Conservation (phyloP, 345 rosid genomes). For the Melaleuca quinquenervia region DNA sequence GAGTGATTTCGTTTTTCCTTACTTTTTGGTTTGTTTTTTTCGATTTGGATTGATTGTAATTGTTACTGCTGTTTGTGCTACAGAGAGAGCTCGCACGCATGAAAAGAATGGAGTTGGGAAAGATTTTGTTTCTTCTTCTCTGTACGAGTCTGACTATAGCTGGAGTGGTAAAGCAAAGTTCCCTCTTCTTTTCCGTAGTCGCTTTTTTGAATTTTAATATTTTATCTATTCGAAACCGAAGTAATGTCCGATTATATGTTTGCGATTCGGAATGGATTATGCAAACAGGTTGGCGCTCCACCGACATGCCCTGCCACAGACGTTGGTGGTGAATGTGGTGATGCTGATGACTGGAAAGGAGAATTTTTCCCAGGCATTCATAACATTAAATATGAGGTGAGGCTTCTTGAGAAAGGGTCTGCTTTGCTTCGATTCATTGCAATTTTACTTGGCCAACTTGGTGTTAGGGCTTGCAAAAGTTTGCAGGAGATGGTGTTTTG, state of each 20-base stretch:
- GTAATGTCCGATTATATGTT: neutral
- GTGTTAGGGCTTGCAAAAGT: neutral
- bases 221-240: neutral
- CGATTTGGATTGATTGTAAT: neutral
- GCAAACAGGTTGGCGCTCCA: slow-evolving; percentile 42
- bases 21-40: too few relatives aligned
- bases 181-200: neutral
- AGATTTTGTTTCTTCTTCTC: neutral
- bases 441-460: neutral
- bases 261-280: neutral
- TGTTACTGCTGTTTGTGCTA: neutral
- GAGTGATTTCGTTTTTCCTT: neutral
- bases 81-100: neutral
- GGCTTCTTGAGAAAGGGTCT: neutral
- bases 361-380: slow-evolving; percentile 86
- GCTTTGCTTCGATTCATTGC: neutral
- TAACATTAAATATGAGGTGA: slow-evolving; percentile 76
- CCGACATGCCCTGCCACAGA: slow-evolving; percentile 66
- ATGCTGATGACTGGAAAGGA: slow-evolving; percentile 72
- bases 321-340: slow-evolving; percentile 41
- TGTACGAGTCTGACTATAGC: neutral
- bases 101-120: neutral
- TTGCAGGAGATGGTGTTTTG: neutral
- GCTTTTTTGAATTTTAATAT: neutral
- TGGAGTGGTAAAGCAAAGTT: neutral